Conservation (phyloP, 2,329 filamentous ascomycete species). For the Atkinsonella hypoxylon region DNA sequence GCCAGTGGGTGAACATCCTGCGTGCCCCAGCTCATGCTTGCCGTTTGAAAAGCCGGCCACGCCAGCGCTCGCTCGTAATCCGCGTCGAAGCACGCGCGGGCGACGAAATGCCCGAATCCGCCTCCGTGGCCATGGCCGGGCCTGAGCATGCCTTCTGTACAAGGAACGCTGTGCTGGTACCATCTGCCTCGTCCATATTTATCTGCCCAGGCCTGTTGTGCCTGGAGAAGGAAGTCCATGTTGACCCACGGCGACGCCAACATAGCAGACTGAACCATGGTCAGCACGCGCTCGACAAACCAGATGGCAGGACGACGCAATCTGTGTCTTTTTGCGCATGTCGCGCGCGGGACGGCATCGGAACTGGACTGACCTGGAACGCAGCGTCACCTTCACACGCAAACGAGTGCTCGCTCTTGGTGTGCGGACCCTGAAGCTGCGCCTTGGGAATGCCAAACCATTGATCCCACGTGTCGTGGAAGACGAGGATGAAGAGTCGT, state of each 20-base stretch:
- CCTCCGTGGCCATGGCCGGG: constrained; percentile 13
- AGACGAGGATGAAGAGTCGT: constrained; percentile 24
- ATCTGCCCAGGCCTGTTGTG: constrained; percentile 35
- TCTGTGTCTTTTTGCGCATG: background rate
- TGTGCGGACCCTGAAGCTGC: constrained; percentile 8
- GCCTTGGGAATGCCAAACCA: constrained; percentile 20
- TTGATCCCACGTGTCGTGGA: constrained; percentile 26
- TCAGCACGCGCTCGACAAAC: background rate
- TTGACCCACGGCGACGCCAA: constrained; percentile 32
- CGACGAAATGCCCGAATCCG: constrained; percentile 18
- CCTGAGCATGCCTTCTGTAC: background rate
- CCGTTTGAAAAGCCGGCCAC: constrained; percentile 13
- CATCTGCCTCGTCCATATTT: constrained; percentile 22
- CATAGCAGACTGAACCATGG: constrained; percentile 25
- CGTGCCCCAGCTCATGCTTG: constrained; percentile 12
- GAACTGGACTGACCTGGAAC: constrained; percentile 29
- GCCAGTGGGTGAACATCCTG: constrained; percentile 27
- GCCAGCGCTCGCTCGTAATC: constrained; percentile 20
- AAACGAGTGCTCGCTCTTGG: constrained; percentile 2
- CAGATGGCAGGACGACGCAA: background rate
- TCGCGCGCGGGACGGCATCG: background rate
- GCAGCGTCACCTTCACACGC: constrained; percentile 23
- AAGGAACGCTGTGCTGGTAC: constrained; percentile 21
- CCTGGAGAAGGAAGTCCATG: constrained; percentile 33
- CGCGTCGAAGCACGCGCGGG: constrained; percentile 23